Percentiles rank a stretch among this genome's conserved stretches.
These are phyloP conservation scores for Silene latifolia DNA, from an alignment of 148 eudicot genomes.

Conservation along the genomic window DNA sequence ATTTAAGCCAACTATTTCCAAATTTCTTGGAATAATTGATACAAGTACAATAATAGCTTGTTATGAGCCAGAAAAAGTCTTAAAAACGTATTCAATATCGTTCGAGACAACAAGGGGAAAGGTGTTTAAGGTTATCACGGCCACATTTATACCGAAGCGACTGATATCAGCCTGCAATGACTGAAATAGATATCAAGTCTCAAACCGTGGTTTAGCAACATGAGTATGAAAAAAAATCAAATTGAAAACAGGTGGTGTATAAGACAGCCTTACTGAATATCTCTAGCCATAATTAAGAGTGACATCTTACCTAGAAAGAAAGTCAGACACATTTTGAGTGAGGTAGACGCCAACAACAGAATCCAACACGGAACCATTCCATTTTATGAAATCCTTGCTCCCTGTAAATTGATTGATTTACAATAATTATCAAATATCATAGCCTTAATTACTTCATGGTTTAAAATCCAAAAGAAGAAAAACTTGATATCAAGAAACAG, in stretches of 20 bases:
- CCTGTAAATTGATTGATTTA: conserved; percentile 18
- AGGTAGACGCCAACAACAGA: conserved; percentile 36
- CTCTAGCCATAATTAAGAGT: not conserved
- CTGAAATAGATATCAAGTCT: not conserved
- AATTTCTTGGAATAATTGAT: not conserved
- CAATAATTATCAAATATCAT: not conserved
- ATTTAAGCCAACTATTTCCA: not conserved
- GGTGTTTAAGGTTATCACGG: not conserved
- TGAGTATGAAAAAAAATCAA: not conserved
- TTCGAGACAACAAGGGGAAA: not conserved
- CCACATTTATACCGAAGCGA: not conserved
- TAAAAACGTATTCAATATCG: not conserved
- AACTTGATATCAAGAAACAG: not conserved
- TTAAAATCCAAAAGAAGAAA: not conserved
- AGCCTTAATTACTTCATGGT: not conserved
- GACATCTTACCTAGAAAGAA: conserved; percentile 27
- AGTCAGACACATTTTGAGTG: conserved; percentile 32
- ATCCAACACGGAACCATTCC: conserved; percentile 36
- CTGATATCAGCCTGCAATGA: not conserved
- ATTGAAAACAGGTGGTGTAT: not conserved
- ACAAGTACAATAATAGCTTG: not conserved
- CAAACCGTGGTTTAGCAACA: not conserved
- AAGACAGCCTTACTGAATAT: not conserved
- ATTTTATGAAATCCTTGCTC: conserved; percentile 21
- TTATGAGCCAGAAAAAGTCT: not conserved